A percentile compares a stretch with the other conserved stretches of the same genome.
Evolutionary conservation across 1,139 yeast species (phyloP).

Genomic region (Saccharomyces hybrid): DNA sequence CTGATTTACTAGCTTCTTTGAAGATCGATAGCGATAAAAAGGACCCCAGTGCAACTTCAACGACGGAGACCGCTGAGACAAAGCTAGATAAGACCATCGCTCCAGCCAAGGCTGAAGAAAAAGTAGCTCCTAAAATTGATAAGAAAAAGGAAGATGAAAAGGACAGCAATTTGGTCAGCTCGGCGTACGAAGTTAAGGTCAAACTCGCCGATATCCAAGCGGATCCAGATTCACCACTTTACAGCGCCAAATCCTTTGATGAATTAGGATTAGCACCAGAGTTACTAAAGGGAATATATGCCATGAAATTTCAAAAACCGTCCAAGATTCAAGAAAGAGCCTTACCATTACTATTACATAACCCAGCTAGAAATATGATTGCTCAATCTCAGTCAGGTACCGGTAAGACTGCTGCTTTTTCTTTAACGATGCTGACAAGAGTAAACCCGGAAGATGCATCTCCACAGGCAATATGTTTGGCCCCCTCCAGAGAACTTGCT

Average conservation of each 20-base stretch:
- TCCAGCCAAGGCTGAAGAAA: constrained; percentile 8
- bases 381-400: constrained; percentile 99
- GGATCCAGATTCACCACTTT: constrained; percentile 92
- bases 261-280: constrained; percentile 81
- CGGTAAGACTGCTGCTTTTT: constrained; percentile 97
- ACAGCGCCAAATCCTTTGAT: constrained; percentile 84
- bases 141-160: constrained; percentile 19
- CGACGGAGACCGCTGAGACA: constrained; percentile 13
- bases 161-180: constrained; percentile 56
- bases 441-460: constrained; percentile 46
- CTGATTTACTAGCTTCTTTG: constrained; percentile 36
- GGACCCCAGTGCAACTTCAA: constrained; percentile 15
- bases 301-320: constrained; percentile 89
- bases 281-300: constrained; percentile 81
- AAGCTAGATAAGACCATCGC: constrained; percentile 12
- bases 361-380: constrained; percentile 88
- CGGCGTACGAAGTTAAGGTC: constrained; percentile 91
- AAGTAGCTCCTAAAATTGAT: constrained; percentile 4
- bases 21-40: constrained; percentile 29
- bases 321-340: constrained; percentile 97
- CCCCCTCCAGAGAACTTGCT: constrained; percentile 96
- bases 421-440: constrained; percentile 84
- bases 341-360: constrained; percentile 68
- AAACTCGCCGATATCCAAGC: constrained; percentile 93
- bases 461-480: constrained; percentile 75